Evolutionary conservation across 2,329 filamentous ascomycete genomes (phyloP), one percentile per base, ranked within the genome.

Genomic region (Trichophyton benhamiae): DNA sequence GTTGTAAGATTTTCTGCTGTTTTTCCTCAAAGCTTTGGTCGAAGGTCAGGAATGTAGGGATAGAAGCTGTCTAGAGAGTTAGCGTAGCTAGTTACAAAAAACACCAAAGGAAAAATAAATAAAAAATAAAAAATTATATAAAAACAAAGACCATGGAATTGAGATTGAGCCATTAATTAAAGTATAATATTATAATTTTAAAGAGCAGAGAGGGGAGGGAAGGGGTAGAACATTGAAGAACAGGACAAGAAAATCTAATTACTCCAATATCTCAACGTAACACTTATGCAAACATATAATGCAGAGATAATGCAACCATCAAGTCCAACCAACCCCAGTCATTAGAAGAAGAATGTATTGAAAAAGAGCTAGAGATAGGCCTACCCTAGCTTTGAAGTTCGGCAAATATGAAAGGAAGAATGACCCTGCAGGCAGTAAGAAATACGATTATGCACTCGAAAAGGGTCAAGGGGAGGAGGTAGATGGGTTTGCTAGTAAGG

Each of bases 401-500:
- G 38, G 82, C 81, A 71, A 85, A 84, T 70, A 95, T 84, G 67
- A 91, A 89, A 2, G 91, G 91, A 67, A 94, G 78, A 69, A 96
- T 91, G 13, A 95, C 89, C 58, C 87, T 77, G 67, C 86, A 88
- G 0, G 91, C 91, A 66, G 86, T 94, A 80, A 83, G 91, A 62
- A 95, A 84, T 58, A 95, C 85, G 65, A 85, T 74, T 3, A 88
- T 69, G 33, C 83, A 84, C 69, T 87, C 83, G 57, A 87, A 75
- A 2, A 90, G 65, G 8, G 86, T 80, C 11, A 88, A 63, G 0
- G 89, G 88, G 48, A 86, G 75, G 68, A 83, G 83, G 68, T 65
- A 83, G 72, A 72, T 68, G 55, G 78, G 77, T 0, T 79, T 67
- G 64, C 80, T 72, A 70, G 80, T 70, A 70, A 80, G 78, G 65